Conservation (phyloP, 345 rosid genomes). For the Bretschneidera sinensis region DNA sequence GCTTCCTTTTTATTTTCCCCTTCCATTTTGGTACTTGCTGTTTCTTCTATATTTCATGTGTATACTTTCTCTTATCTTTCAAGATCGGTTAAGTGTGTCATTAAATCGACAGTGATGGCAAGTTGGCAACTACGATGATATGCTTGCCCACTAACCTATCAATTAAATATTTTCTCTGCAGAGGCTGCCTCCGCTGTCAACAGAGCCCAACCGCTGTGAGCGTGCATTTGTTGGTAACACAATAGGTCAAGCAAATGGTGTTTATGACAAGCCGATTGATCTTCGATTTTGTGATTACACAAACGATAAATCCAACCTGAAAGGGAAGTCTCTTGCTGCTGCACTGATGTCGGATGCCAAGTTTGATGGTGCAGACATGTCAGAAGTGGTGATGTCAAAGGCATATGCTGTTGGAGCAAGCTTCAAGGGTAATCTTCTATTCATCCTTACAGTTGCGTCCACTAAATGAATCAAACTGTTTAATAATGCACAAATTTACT, state of each 20-base stretch:
- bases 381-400: constrained; percentile 97
- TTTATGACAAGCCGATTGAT: constrained; percentile 93
- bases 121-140: background rate
- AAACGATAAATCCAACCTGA: constrained; percentile 75
- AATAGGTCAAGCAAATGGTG: constrained; percentile 96
- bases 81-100: background rate
- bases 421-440: constrained; percentile 63
- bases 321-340: constrained; percentile 91
- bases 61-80: background rate
- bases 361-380: constrained; percentile 97
- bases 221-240: constrained; percentile 92
- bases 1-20: too few relatives aligned
- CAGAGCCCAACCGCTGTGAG: constrained; percentile 83
- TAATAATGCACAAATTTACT: too few relatives aligned
- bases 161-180: constrained; percentile 27
- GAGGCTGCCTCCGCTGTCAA: constrained; percentile 94
- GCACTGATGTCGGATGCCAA: constrained; percentile 95
- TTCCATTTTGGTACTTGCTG: background rate
- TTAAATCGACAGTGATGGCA: background rate
- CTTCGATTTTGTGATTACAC: constrained; percentile 87
- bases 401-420: constrained; percentile 97
- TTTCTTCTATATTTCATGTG: background rate
- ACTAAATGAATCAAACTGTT: background rate
- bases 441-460: background rate
- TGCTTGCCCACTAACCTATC: background rate